A percentile compares a stretch with the other conserved stretches of the same genome.
phyloP scores from a whole-genome alignment of 1,139 yeast species.

The Scheffersomyces parashehatae region DNA sequence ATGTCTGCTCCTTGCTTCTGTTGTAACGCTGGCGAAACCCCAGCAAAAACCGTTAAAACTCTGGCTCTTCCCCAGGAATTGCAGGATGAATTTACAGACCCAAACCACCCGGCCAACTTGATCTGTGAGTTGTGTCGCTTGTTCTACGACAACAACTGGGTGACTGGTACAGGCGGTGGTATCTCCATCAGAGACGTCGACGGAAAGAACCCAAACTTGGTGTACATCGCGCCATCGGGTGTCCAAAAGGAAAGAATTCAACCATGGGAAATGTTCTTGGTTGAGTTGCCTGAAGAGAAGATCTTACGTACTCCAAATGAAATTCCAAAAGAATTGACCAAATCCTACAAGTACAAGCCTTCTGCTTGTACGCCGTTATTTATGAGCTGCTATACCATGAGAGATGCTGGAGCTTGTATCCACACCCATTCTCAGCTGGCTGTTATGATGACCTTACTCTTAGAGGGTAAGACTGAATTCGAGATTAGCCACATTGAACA shows the following conservation, averaged over 20 bases:
- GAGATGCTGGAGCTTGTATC: conserved; percentile 89
- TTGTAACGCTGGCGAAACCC: background rate
- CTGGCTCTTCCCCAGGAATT: background rate
- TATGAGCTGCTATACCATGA: conserved; percentile 67
- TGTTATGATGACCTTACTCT: conserved; percentile 74
- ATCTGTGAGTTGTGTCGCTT: conserved; percentile 79
- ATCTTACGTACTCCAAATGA: conserved; percentile 62
- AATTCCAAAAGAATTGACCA: conserved; percentile 39
- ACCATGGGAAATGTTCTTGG: conserved; percentile 82
- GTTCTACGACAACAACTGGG: conserved; percentile 86
- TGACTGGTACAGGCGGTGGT: conserved; percentile 96
- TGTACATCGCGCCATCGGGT: conserved; percentile 90
- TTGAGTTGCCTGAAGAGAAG: conserved; percentile 54
- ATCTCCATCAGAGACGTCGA: conserved; percentile 70
- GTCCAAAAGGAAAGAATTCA: conserved; percentile 88
- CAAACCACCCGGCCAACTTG: conserved; percentile 78
- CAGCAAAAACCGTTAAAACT: background rate
- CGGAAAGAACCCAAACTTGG: conserved; percentile 44
- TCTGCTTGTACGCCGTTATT: conserved; percentile 93
- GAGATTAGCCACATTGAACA: conserved; percentile 82
- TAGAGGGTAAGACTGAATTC: conserved; percentile 61
- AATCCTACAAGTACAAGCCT: conserved; percentile 62
- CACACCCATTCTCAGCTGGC: conserved; percentile 94
- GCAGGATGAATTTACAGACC: conserved; percentile 32
- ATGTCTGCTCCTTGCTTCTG: conserved; percentile 5